Conservation (phyloP, 148 eudicot species). For the Cornus suecica region DNA sequence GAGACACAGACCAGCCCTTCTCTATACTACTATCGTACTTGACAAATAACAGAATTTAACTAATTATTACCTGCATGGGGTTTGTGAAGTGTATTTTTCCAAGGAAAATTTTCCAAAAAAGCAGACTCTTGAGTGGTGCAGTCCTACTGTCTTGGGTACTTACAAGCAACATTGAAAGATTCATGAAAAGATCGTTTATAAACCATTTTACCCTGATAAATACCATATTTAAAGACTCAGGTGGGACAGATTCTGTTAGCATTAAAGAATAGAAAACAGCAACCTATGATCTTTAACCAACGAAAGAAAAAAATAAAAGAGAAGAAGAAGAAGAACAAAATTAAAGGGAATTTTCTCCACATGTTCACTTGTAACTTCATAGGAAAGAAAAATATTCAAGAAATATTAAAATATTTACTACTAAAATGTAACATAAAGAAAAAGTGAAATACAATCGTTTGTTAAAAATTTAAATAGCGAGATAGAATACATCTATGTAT, state of each 20-base stretch:
- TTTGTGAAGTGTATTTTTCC: not conserved
- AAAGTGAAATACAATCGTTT: too few relatives aligned
- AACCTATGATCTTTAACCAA: not conserved
- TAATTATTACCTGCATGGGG: constrained; percentile 12
- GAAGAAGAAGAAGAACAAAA: too few relatives aligned
- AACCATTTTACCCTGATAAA: constrained; percentile 17
- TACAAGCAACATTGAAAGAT: constrained; percentile 6
- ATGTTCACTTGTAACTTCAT: too few relatives aligned
- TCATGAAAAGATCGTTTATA: constrained; percentile 17
- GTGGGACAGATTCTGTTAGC: constrained; percentile 1
- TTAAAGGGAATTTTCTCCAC: too few relatives aligned
- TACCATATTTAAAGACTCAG: not conserved
- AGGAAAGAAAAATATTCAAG: too few relatives aligned
- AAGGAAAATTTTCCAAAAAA: not conserved
- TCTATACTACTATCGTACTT: not conserved
- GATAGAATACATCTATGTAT: too few relatives aligned
- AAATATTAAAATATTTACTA: too few relatives aligned
- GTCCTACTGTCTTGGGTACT: constrained; percentile 19
- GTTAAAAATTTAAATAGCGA: too few relatives aligned
- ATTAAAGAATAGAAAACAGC: not conserved
- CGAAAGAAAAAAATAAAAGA: not conserved
- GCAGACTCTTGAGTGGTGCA: constrained; percentile 13
- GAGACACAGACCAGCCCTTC: not conserved
- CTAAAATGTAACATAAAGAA: too few relatives aligned
- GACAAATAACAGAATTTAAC: not conserved